These are phyloP conservation scores for Arachnomyces sp. DNA, from an alignment of 2,329 filamentous ascomycete species.

Conservation along the genomic window DNA sequence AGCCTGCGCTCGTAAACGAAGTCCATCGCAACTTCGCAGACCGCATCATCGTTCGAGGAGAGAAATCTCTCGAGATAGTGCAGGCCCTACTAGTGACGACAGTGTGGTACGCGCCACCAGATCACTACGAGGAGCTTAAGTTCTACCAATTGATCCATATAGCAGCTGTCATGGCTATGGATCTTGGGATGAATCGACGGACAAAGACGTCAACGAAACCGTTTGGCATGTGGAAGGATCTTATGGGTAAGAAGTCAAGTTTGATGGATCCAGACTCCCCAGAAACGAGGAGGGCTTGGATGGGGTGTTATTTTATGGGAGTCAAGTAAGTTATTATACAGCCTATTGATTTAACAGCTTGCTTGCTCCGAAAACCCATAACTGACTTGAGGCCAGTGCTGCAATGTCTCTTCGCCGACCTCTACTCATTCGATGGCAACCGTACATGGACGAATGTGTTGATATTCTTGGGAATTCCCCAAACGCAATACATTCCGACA, in stretches of 20 bases:
- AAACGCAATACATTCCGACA: slow-evolving; percentile 50
- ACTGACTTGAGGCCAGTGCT: slow-evolving; percentile 32
- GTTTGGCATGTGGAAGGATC: slow-evolving; percentile 29
- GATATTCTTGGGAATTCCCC: slow-evolving; percentile 49
- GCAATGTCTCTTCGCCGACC: slow-evolving; percentile 52
- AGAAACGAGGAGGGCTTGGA: slow-evolving; percentile 51
- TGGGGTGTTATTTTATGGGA: slow-evolving; percentile 54
- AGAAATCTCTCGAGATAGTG: slow-evolving; percentile 75
- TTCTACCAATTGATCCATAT: slow-evolving; percentile 83
- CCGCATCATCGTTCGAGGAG: slow-evolving; percentile 62
- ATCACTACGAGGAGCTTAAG: slow-evolving; percentile 76
- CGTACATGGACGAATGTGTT: slow-evolving; percentile 56
- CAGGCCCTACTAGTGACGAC: slow-evolving; percentile 67
- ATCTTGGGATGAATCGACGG: slow-evolving; percentile 65
- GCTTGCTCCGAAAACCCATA: too few species aligned
- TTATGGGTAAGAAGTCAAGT: slow-evolving; percentile 29
- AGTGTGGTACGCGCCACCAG: slow-evolving; percentile 80
- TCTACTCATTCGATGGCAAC: slow-evolving; percentile 52
- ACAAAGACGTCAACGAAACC: slow-evolving; percentile 27
- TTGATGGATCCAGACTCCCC: slow-evolving; percentile 43
- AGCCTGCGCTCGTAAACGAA: slow-evolving; percentile 57
- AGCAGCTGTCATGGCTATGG: slow-evolving; percentile 71
- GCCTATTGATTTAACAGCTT: too few species aligned
- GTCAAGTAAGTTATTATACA: slow-evolving; percentile 40
- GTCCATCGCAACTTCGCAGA: slow-evolving; percentile 66